A percentile compares a stretch with the other conserved stretches of the same genome.
Evolutionary conservation across 257 asterid species (phyloP).

Genomic region (Solanum neorickii): DNA sequence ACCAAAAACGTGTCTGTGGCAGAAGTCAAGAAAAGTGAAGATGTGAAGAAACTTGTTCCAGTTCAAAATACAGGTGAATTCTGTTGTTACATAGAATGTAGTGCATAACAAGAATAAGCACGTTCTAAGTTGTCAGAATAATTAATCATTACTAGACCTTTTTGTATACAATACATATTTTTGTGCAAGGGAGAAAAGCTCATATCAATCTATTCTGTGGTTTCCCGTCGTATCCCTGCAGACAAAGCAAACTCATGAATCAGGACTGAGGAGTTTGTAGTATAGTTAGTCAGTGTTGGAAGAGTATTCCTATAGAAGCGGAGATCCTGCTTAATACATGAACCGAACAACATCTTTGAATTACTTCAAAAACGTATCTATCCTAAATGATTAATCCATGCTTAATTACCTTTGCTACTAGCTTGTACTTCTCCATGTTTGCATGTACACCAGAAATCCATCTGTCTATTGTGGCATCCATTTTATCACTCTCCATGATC

Average conservation of each 20-base stretch:
- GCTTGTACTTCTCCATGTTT: background rate
- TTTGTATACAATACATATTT: background rate
- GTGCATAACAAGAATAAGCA: background rate
- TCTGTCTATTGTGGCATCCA: background rate
- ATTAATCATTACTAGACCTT: background rate
- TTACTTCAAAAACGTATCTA: background rate
- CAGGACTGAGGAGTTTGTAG: background rate
- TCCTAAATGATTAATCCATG: background rate
- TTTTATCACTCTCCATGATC: background rate
- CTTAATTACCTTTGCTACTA: background rate
- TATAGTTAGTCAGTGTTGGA: background rate
- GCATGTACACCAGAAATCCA: background rate
- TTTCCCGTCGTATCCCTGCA: background rate
- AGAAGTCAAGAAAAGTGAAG: slow-evolving; percentile 8
- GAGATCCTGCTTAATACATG: background rate
- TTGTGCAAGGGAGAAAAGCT: background rate
- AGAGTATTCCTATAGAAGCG: background rate
- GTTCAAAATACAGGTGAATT: slow-evolving; percentile 10
- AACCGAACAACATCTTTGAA: background rate
- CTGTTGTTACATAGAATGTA: background rate
- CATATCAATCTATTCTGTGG: background rate
- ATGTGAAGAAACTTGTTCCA: background rate
- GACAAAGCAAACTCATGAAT: background rate
- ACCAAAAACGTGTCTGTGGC: background rate
- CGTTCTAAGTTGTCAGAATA: background rate